Conservation (phyloP, 345 rosid species). For the Iberis pinnata region DNA sequence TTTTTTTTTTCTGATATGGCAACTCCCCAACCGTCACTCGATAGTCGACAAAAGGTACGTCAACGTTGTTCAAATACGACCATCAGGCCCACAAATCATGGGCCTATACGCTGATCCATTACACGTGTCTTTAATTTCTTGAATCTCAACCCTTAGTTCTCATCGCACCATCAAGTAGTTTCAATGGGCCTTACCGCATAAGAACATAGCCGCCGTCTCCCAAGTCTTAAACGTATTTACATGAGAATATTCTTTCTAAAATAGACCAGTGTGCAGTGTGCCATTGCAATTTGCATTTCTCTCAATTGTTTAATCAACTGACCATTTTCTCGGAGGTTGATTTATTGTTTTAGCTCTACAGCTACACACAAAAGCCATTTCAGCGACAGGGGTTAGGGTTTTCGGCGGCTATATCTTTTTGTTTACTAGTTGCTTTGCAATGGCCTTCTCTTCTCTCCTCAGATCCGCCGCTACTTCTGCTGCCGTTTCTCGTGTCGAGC, state of each 20-base stretch:
- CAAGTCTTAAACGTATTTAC: slow-evolving; percentile 12
- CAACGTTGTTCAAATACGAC: slow-evolving; percentile 10
- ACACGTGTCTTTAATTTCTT: background rate
- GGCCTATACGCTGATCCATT: slow-evolving; percentile 5
- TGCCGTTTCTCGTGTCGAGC: slow-evolving; percentile 30
- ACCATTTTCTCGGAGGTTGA: slow-evolving; percentile 2
- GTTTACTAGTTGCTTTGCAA: slow-evolving; percentile 19
- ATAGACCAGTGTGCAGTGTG: background rate
- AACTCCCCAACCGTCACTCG: background rate
- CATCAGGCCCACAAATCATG: slow-evolving; percentile 10
- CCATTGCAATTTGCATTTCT: slow-evolving; percentile 12
- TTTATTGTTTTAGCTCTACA: slow-evolving; percentile 6
- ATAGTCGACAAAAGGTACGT: slow-evolving; percentile 1
- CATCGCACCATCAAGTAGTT: background rate
- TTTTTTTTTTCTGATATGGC: no score
- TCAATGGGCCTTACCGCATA: background rate
- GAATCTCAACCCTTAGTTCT: slow-evolving; percentile 15
- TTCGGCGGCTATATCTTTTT: slow-evolving; percentile 2
- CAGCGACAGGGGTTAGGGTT: background rate
- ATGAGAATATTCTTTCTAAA: slow-evolving; percentile 18
- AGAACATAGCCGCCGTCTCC: background rate
- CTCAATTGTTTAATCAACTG: background rate
- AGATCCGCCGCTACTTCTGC: slow-evolving; percentile 51
- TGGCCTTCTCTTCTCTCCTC: slow-evolving; percentile 60
- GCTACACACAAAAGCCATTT: slow-evolving; percentile 9